Base-by-base conservation (phyloP, 116 monocot species). In the Thalassia testudinum region DNA sequence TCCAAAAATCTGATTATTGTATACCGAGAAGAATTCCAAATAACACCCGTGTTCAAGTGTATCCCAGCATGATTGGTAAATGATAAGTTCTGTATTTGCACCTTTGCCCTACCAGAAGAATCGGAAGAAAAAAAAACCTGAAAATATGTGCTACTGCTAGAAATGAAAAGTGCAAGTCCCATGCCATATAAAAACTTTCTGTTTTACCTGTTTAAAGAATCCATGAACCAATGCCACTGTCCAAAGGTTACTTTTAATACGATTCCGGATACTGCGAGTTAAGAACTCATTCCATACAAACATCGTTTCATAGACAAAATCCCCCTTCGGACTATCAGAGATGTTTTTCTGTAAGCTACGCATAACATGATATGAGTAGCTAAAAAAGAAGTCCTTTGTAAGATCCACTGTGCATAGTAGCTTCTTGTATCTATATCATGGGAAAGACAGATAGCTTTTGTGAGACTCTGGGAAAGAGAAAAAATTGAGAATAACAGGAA, bases 251-350 rank as follows among this genome's bases (percentile, higher is more conserved):
- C 58, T 89, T 70, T 83, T 68, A 4, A 89, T 72, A 52, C 62
- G 69, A 60, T 66, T 66, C 14, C 83, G 76, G 5, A 89, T 75
- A 53, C 62, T 66, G 59, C 77, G 76, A 43, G 83, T 75, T 69
- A 89, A 67, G 57, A 74, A 89, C 34, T 83, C 83, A 61, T 89
- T 89, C 89, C 89, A 89, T 14, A 89, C 89, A 57, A 83, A 89
- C 83, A 89, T 80, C 56, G 89, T 77, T 29, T 83, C 83, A 63
- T 89, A 79, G 29, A 76, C 53, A 62, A 57, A 59, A 37, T 69
- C 59, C 53, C 69, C 69, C 26, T 65, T 37, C 38, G 72, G 66
- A 2, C 49, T 62, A 45, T 77, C 66, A 45, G 62, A 61, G 40
- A 80, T 27, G 52, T 89, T 89, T 58, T 77, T 80, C 38, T 89